These are phyloP conservation scores for Pulchroboletus neoregius DNA, from an alignment of 1,284 basidiomycete genomes.

Conservation along the genomic window DNA sequence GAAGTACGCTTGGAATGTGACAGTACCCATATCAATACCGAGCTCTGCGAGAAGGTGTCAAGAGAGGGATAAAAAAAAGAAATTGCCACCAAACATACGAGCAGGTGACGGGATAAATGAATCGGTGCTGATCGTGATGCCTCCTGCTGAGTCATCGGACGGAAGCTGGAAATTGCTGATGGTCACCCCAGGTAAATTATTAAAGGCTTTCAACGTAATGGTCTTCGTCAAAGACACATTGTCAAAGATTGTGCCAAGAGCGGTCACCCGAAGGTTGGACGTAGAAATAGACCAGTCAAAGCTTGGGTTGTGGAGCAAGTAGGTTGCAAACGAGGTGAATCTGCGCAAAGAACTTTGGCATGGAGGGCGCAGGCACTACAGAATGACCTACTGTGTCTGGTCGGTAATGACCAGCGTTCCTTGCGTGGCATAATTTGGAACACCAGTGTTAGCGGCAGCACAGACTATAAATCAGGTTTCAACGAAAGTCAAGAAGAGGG, in stretches of 20 bases:
- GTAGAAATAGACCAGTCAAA: slow-evolving; percentile 76
- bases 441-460: slow-evolving; percentile 62
- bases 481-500: neutral
- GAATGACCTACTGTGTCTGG: slow-evolving; percentile 38
- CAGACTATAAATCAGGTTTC: slow-evolving; percentile 45
- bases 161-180: slow-evolving; percentile 70
- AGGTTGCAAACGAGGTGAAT: slow-evolving; percentile 68
- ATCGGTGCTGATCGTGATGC: slow-evolving; percentile 68
- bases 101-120: slow-evolving; percentile 64
- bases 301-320: slow-evolving; percentile 59
- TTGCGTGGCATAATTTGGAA: slow-evolving; percentile 57
- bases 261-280: slow-evolving; percentile 54
- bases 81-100: slow-evolving; percentile 40
- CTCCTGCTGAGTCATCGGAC: slow-evolving; percentile 60
- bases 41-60: slow-evolving; percentile 43
- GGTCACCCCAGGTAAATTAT: slow-evolving; percentile 62
- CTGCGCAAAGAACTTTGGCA: slow-evolving; percentile 25
- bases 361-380: neutral
- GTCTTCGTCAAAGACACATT: slow-evolving; percentile 62
- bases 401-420: slow-evolving; percentile 56
- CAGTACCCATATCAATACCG: slow-evolving; percentile 70
- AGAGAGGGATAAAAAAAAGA: neutral
- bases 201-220: slow-evolving; percentile 69
- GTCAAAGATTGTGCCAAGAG: slow-evolving; percentile 69
- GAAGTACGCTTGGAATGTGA: slow-evolving; percentile 63